Base-by-base conservation (phyloP, 2,329 filamentous ascomycete species). In the Botrytis fragariae region DNA sequence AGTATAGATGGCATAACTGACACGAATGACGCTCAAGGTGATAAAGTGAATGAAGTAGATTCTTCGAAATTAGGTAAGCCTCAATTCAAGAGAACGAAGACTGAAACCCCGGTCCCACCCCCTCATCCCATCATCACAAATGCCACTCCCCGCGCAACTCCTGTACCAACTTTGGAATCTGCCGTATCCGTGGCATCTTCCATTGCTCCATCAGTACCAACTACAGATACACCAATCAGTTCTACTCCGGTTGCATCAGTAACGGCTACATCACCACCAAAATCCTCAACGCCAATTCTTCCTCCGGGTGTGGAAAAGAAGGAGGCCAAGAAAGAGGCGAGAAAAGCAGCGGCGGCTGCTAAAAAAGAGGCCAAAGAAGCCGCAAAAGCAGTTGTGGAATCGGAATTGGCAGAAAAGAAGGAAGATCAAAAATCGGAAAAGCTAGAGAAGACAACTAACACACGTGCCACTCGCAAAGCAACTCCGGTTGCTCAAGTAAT, bases 101-200 rank as follows among this genome's bases (percentile, higher is more conserved):
- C 85, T 37, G 87, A 89, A 79, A 89, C 87, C 22, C 87, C 87
- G 18, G 83, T 89, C 44, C 87, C 85, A 67, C 84, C 84, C 60
- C 83, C 83, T 76, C 81, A 75, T 77, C 77, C 78, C 78, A 82
- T 80, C 72, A 71, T 74, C 35, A 75, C 78, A 9, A 79, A 78
- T 71, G 75, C 76, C 61, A 81, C 82, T 18, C 82, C 84, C 54
- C 79, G 83, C 64, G 62, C 74, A 61, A 65, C 68, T 68, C 60
- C 74, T 59, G 74, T 64, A 45, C 69, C 75, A 51, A 68, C 74
- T 64, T 61, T 74, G 37, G 76, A 77, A 61, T 73, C 74, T 65
- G 75, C 77, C 72, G 62, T 74, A 57, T 78, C 78, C 29, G 72
- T 74, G 16, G 64, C 75, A 42, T 76, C 77, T 62, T 59, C 72